Evolutionary conservation across 148 eudicot species (phyloP).

Genomic region (Tetragonia tetragonoides): DNA sequence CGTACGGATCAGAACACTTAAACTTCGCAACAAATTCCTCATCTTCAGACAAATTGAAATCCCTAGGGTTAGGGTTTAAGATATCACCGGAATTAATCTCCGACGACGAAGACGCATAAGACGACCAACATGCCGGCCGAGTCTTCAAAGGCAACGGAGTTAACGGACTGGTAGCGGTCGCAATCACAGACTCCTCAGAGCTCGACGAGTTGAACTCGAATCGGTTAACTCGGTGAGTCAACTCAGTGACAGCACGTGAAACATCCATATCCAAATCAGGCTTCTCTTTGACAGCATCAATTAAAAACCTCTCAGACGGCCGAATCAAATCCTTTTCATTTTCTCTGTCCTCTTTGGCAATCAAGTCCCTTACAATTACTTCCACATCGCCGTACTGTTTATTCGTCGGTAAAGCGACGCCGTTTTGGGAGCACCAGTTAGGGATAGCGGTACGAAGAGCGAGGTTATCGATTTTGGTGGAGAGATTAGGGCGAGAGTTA

Average conservation of each 20-base stretch:
- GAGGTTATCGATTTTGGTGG: conserved; percentile 50
- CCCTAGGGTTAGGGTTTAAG: conserved; percentile 17
- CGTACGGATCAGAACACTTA: conserved; percentile 47
- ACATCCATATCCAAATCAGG: conserved; percentile 30
- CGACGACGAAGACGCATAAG: conserved; percentile 48
- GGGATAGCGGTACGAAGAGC: conserved; percentile 64
- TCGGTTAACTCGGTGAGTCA: conserved; percentile 44
- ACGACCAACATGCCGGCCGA: conserved; percentile 65
- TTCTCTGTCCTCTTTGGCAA: neutral
- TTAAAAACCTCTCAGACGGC: conserved; percentile 52
- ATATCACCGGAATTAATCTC: conserved; percentile 34
- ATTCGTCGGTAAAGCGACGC: conserved; percentile 28
- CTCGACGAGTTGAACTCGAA: conserved; percentile 45
- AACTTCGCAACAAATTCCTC: conserved; percentile 43
- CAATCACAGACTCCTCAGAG: conserved; percentile 82
- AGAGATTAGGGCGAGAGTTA: conserved; percentile 51
- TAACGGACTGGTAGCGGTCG: conserved; percentile 28
- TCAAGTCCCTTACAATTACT: conserved; percentile 22
- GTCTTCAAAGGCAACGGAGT: conserved; percentile 69
- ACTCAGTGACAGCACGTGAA: conserved; percentile 63
- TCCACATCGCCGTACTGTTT: conserved; percentile 42
- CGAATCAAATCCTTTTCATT: conserved; percentile 14
- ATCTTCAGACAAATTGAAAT: conserved; percentile 28
- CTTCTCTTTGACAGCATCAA: conserved; percentile 51
- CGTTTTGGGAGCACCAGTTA: conserved; percentile 54